Base-by-base conservation (phyloP, 768 basidiomycete genomes). In the Phlebiopsis flavidoalba region DNA sequence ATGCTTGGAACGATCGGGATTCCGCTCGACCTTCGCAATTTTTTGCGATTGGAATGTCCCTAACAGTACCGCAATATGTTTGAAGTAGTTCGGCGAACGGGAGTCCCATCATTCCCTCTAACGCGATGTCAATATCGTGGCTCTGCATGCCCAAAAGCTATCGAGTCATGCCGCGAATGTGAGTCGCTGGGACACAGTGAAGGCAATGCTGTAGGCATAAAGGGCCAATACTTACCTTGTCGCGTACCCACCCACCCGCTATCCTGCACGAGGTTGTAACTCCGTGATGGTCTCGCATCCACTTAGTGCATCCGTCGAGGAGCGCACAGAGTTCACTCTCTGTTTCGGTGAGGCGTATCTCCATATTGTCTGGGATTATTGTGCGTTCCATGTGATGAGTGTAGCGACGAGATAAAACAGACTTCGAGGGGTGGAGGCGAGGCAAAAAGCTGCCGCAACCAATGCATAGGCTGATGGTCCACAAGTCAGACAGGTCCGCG, bases 221-320 rank as follows among this genome's bases (percentile, higher is more conserved):
- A 12, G 19, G 17, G 1, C 15, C 14, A 7, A n/a, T 26, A 71
- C 76, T 66, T 62, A 95, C 96, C 87, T 99, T 99, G 74, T 99
- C 97, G 68, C 97, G 80, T 49, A 98, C 97, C 97, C 97, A 99
- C 19, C 97, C 97, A 17, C 97, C 97, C 11, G 95, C 97, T 51
- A 99, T 91, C 65, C 97, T 82, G 71, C 96, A 96, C 0, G 83
- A 80, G 0, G 85, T 86, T 5, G 74, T 72, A 21, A 85, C 77
- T 10, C 79, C 80, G 54, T 83, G 78, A 36, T 81, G 77, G 59
- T 76, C 71, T 59, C 78, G 80, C 65, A 88, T 75, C 64, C 82
- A 75, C 14, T 71, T 74, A 6, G 87, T 83, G 70, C 90, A 97
- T 60, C 87, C 86, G 69, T 95, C 87, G 57, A 98, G 80, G n/a